Percentiles rank a stretch among this genome's conserved stretches.
phyloP scores from a whole-genome alignment of 805 yeast species.

The Metschnikowia lachancei region DNA sequence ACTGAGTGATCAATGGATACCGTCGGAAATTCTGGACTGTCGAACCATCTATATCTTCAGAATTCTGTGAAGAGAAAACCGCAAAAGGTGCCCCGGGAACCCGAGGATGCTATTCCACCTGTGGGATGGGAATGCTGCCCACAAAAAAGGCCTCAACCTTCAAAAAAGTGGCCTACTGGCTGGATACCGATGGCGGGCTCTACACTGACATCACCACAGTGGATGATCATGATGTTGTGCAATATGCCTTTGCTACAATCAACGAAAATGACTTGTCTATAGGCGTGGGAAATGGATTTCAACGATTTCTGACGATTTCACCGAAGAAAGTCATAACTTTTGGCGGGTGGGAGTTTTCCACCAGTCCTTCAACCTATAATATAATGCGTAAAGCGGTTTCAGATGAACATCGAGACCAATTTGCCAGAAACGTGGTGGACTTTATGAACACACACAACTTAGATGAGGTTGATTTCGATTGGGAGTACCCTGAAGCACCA shows the following conservation, averaged over 20 bases:
- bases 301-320: neutral
- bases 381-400: neutral
- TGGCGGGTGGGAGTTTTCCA: slow-evolving; percentile 1
- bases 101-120: neutral
- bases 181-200: neutral
- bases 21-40: no score
- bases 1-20: no score
- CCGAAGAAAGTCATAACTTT: neutral
- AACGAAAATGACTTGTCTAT: neutral
- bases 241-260: neutral
- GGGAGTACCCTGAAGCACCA: slow-evolving; percentile 2
- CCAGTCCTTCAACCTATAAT: neutral
- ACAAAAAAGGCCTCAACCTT: neutral
- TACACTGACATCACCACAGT: neutral
- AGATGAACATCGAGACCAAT: neutral
- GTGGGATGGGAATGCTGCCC: neutral
- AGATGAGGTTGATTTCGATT: neutral
- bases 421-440: neutral
- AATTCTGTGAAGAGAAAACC: neutral
- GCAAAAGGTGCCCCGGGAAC: neutral
- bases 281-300: neutral
- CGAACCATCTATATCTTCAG: neutral
- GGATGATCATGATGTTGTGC: neutral
- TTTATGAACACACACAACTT: neutral
- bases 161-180: neutral